Conservation (phyloP, 2,329 filamentous ascomycete species). For the Drechmeria coniospora region DNA sequence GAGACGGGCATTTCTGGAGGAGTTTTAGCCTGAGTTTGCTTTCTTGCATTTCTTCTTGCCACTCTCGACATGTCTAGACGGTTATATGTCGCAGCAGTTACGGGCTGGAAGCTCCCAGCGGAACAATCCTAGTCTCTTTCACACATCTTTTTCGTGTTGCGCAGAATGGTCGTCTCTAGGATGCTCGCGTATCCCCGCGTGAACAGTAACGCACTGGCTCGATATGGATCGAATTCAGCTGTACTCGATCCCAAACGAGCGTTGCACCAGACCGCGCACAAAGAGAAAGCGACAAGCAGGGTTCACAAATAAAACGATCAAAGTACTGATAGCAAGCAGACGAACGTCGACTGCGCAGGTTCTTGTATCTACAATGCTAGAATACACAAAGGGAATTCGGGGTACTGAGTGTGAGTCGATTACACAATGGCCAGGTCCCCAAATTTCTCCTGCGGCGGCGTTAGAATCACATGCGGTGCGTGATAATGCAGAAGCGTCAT, state of each 20-base stretch:
- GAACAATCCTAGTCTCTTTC: no score
- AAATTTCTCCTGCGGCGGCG: constrained; percentile 72
- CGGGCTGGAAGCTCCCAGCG: no score
- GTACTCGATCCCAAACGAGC: no score
- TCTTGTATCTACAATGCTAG: constrained; percentile 56
- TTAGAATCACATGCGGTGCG: constrained; percentile 25
- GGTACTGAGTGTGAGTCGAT: constrained; percentile 26
- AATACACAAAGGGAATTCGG: constrained; percentile 43
- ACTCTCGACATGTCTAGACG: constrained; percentile 1
- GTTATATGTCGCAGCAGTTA: constrained; percentile 1
- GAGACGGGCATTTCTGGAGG: constrained; percentile 10
- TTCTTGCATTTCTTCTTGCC: constrained; percentile 5
- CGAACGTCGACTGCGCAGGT: constrained; percentile 15
- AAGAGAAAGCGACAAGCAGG: no score
- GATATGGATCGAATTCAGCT: no score
- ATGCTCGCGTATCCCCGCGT: no score
- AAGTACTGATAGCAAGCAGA: constrained; percentile 21
- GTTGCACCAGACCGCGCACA: no score
- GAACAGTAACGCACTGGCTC: no score
- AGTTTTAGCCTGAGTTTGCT: constrained; percentile 6
- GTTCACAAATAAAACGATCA: no score
- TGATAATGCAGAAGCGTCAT: not conserved
- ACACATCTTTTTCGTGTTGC: no score
- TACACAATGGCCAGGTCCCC: constrained; percentile 93
- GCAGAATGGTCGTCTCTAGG: no score